Evolutionary conservation across 305 asterid genomes (phyloP).

Genomic region (Solanum hybrid): DNA sequence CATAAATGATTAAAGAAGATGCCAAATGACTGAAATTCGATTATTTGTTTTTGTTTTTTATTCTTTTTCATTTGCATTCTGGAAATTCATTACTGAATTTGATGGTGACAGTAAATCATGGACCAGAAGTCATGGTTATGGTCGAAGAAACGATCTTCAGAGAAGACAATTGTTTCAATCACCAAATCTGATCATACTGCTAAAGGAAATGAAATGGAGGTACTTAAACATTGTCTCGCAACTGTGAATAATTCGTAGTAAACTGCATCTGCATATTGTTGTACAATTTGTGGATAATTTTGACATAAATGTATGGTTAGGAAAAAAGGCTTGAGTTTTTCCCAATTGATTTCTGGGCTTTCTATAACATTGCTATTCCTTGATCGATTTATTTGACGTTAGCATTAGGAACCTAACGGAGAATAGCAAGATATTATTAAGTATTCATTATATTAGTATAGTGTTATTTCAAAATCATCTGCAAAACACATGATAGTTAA

Average conservation of each 20-base stretch:
- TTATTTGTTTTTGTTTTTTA: not conserved
- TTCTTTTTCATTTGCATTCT: not conserved
- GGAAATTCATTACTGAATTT: not conserved
- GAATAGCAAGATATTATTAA: not conserved
- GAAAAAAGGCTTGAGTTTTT: not conserved
- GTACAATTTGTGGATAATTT: not conserved
- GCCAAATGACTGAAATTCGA: not conserved
- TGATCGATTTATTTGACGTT: not conserved
- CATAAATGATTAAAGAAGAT: not conserved
- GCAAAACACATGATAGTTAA: not conserved
- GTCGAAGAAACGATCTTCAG: constrained; percentile 49
- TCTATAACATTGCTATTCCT: not conserved
- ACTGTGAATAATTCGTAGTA: not conserved
- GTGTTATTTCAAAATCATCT: not conserved
- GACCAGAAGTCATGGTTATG: constrained; percentile 86
- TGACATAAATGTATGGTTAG: not conserved
- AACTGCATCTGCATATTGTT: not conserved
- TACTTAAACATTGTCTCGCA: constrained; percentile 15
- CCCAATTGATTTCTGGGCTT: not conserved
- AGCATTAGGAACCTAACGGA: not conserved
- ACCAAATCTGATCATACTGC: constrained; percentile 17
- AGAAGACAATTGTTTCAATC: constrained; percentile 54
- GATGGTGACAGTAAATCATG: constrained; percentile 28
- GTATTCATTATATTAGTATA: too few relatives aligned
- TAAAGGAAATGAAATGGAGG: constrained; percentile 42